phyloP scores from a whole-genome alignment of 202 grass and related monocot genomes.

The Digitaria exilis region DNA sequence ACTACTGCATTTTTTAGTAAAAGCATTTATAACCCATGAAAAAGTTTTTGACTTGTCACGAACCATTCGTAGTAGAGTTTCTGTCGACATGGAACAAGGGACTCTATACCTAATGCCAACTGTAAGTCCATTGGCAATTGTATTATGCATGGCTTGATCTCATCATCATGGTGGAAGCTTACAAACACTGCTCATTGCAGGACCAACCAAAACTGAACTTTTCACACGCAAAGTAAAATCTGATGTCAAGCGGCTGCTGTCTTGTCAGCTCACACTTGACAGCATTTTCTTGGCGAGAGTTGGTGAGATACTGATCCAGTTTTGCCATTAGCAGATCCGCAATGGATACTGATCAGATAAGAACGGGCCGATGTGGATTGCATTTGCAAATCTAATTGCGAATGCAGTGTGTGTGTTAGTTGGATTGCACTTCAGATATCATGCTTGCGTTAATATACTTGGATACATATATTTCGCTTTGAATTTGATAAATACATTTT shows the following conservation, averaged over 20 bases:
- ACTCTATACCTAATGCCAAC: background rate
- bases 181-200: background rate
- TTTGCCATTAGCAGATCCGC: background rate
- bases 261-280: constrained; percentile 12
- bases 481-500: background rate
- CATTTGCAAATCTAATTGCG: constrained; percentile 7
- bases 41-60: background rate
- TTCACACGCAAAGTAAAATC: background rate
- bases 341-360: constrained; percentile 29
- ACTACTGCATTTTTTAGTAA: background rate
- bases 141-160: background rate
- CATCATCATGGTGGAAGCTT: background rate
- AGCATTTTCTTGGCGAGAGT: constrained; percentile 18
- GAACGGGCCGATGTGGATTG: constrained; percentile 43
- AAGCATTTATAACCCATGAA: background rate
- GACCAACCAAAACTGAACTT: background rate
- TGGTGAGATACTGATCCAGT: constrained; percentile 34
- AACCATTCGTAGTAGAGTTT: background rate
- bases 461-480: background rate
- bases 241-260: background rate
- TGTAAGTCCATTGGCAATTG: background rate
- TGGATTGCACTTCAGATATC: constrained; percentile 24
- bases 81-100: background rate
- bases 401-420: constrained; percentile 37
- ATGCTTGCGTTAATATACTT: background rate